These are phyloP conservation scores for Aureobasidium leucospermi DNA, from an alignment of 2,329 filamentous ascomycete genomes.

Conservation along the genomic window DNA sequence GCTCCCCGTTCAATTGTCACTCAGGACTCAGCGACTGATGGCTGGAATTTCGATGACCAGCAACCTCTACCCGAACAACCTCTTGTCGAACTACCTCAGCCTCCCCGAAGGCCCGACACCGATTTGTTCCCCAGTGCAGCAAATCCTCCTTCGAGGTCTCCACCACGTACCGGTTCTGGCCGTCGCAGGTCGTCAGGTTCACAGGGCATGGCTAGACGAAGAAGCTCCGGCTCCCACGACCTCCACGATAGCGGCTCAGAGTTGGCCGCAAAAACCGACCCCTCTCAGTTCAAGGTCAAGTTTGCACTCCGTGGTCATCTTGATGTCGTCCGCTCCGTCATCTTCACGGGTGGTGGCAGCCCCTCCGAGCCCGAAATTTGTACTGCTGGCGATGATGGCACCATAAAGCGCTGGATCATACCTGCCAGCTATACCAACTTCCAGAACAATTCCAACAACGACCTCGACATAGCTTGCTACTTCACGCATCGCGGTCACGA, in stretches of 20 bases:
- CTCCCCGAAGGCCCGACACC: conserved; percentile 67
- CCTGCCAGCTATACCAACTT: conserved; percentile 67
- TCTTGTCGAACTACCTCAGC: conserved; percentile 44
- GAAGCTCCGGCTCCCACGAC: conserved; percentile 58
- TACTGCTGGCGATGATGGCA: conserved; percentile 89
- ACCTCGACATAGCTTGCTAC: conserved; percentile 85
- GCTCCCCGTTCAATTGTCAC: conserved; percentile 32
- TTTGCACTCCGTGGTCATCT: conserved; percentile 89
- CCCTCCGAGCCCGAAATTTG: conserved; percentile 95
- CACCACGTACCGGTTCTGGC: conserved; percentile 60
- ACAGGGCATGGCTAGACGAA: conserved; percentile 54
- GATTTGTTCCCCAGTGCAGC: conserved; percentile 80
- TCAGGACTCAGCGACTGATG: conserved; percentile 52
- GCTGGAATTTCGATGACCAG: conserved; percentile 88
- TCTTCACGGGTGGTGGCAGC: conserved; percentile 93
- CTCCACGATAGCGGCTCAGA: conserved; percentile 39
- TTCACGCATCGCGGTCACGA: conserved; percentile 93
- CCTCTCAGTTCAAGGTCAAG: conserved; percentile 78
- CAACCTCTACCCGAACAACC: conserved; percentile 52
- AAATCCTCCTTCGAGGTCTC: conserved; percentile 71
- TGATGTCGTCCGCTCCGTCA: conserved; percentile 86
- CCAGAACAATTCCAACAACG: conserved; percentile 53
- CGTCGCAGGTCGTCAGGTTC: conserved; percentile 69
- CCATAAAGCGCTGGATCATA: conserved; percentile 95
- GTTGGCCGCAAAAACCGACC: conserved; percentile 52